Percentiles rank a stretch among this genome's conserved stretches.
These are phyloP conservation scores for Prunella vulgaris DNA, from an alignment of 257 asterid genomes.

Conservation along the genomic window DNA sequence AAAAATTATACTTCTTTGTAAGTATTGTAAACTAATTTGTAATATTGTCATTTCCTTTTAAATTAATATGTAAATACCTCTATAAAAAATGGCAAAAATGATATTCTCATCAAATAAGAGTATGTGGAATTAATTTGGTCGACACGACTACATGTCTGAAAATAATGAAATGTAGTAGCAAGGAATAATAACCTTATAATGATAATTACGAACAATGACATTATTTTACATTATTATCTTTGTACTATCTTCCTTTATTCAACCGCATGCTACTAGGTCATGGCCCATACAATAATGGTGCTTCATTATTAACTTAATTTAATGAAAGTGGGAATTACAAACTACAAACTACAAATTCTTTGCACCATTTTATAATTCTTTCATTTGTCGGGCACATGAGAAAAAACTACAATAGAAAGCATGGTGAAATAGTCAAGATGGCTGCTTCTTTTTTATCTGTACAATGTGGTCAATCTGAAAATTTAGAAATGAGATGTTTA, in stretches of 20 bases:
- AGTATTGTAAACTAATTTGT: no score
- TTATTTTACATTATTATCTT: neutral
- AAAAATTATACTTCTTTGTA: no score
- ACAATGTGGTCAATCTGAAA: no score
- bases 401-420: neutral
- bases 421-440: no score
- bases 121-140: neutral
- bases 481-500: no score
- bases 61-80: no score
- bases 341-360: constrained; percentile 9
- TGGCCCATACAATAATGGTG: constrained; percentile 26
- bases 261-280: constrained; percentile 18
- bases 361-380: neutral
- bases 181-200: neutral
- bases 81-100: no score
- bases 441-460: no score
- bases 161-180: neutral
- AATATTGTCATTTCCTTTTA: no score
- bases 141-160: neutral
- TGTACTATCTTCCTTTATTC: constrained; percentile 13
- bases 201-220: neutral
- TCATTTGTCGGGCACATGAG: neutral
- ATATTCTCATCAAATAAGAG: no score
- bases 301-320: constrained; percentile 14
- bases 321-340: neutral